Base-by-base conservation (phyloP, 805 yeast species). In the Vanderwaltozyma tropicalis region DNA sequence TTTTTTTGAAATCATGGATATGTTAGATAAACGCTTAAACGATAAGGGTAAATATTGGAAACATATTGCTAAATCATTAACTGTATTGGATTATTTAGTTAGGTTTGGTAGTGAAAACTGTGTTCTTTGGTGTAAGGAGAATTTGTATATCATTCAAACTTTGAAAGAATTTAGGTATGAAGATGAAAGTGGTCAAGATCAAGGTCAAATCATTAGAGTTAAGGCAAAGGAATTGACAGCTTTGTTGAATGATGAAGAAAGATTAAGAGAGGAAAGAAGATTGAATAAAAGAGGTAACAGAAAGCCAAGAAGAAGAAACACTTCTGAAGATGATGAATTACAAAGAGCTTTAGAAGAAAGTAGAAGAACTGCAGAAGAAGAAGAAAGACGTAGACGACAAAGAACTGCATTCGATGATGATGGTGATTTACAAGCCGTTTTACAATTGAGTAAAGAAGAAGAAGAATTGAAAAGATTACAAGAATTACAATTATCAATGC, bases 41-140 rank as follows among this genome's bases (percentile, higher is more conserved):
- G 97, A 89, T 57, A 88, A 88, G 66, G 97, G 97, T 43, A 88
- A 87, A 59, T 83, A 89, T 63, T 89, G 96, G 96, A 74, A 95
- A 47, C 98, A 89, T 58, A 88, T 89, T 35, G 88, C 94, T 45
- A 92, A 89, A 61, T 79, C 95, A 1, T 68, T 89, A 44, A 81
- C 94, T 2, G 78, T 89, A n/a, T 69, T 89, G 48, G 96, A 88
- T 52, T 89, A 79, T 61, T 67, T 88, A 41, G 86, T 88, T 15
- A 75, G 92, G 48, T 73, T 71, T 42, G 98, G 96, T 28, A 73
- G 87, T 16, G 95, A 87, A 48, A 80, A 81, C 52, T 89, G 88
- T 52, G 95, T 88, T 5, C 66, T 78, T 28, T 89, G 98, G 98
- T 77, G 88, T 43, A 81, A 78, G 55, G 95, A 86, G 55, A 88